A percentile compares a stretch with the other conserved stretches of the same genome.
These are phyloP conservation scores for Kuraishia hungarica DNA, from an alignment of 805 yeast genomes.

Conservation along the genomic window DNA sequence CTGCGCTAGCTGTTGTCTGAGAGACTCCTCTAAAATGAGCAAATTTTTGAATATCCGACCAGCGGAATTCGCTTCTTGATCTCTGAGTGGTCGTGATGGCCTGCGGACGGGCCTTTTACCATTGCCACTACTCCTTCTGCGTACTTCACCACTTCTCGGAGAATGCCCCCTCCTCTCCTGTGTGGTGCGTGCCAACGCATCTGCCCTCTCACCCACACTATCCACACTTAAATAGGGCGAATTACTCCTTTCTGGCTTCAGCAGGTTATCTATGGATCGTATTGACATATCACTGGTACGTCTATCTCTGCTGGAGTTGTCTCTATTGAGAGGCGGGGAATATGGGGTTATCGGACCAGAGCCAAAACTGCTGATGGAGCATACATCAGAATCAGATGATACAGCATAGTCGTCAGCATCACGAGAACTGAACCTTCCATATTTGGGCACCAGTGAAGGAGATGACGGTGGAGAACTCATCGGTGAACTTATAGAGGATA, in stretches of 20 bases:
- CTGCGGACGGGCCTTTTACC: slow-evolving; percentile 6
- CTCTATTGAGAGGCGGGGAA: background rate
- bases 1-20: slow-evolving; percentile 72
- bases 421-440: slow-evolving; percentile 9
- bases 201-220: background rate
- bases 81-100: slow-evolving; percentile 3
- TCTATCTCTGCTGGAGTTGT: background rate
- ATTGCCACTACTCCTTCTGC: background rate
- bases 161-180: background rate
- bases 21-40: slow-evolving; percentile 75
- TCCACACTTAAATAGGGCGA: background rate
- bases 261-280: background rate
- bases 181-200: background rate
- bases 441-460: slow-evolving; percentile 17
- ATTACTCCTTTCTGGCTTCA: background rate
- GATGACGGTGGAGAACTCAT: slow-evolving; percentile 20
- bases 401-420: slow-evolving; percentile 22
- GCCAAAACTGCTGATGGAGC: slow-evolving; percentile 14
- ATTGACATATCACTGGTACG: slow-evolving; percentile 1
- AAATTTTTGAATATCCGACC: slow-evolving; percentile 77
- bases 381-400: slow-evolving; percentile 20
- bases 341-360: background rate
- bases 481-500: slow-evolving; percentile 1
- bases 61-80: slow-evolving; percentile 26
- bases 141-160: background rate